Base-by-base conservation (phyloP, 108 stramenopile genomes). In the Pseudonitzschia multistriata region DNA sequence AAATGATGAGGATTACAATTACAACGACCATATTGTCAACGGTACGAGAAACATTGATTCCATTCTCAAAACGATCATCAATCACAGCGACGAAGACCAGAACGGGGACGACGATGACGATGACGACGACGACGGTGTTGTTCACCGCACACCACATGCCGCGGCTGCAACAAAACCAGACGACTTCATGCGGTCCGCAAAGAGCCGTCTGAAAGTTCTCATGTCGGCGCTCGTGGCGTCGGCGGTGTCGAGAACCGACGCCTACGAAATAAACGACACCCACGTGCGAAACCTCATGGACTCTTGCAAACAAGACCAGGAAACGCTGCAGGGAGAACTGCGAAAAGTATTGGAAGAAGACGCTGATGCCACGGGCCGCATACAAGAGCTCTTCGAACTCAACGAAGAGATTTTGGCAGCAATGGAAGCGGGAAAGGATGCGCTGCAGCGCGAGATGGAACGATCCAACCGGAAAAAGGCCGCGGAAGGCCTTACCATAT, bases 401-500 rank as follows among this genome's bases (percentile, higher is more conserved):
- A 82, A 79, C 54, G 78, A 79, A 42, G 63, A 52, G 24, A 52
- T 82, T 17, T 63, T 55, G 28, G 29, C 68, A 27, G 81, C 81
- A 2, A 69, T 82, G 5, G 53, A 71, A 14, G 71, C 67, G 1
- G 77, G 68, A 21, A 37, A 72, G 1, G 59, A 63, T 0, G 77
- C 67, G 10, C 27, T 78, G 49, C 61, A 78, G 64, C 52, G 39
- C 24, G 71, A 61, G 14, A 67, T 37, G 59, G 56, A 49, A 40
- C 50, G 49, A n/a, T 40, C 27, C 40, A 72, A 69, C 31, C 56
- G 64, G 50, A 55, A 60, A 25, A 60, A 67, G 39, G 50, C 14
- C 25, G 17, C 34, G 42, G 71, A 65, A 47, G 71, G 85, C 53
- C 68, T 71, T 17, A 68, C 77, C 24, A 66, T 86, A 47, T 68